phyloP scores from a whole-genome alignment of 208 protist species.

The Angomonas ambiguus region DNA sequence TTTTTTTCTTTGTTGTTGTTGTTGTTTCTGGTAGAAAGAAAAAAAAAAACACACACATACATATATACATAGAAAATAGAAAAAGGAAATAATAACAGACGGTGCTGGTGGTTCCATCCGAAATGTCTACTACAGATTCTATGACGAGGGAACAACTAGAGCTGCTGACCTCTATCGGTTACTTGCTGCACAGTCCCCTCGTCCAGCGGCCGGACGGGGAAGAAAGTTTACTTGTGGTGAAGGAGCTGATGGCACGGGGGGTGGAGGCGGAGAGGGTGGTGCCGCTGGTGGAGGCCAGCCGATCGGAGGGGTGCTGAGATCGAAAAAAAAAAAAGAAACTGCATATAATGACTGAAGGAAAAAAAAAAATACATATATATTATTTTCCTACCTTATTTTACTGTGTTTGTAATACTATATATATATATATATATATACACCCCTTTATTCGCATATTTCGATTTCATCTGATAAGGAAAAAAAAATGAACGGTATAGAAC shows the following conservation, averaged over 20 bases:
- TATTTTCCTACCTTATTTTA: conserved; percentile 16
- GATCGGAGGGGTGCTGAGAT: background rate
- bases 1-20: background rate
- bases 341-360: background rate
- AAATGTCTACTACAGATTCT: too few relatives aligned
- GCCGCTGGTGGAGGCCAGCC: conserved; percentile 37
- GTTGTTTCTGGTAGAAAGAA: too few relatives aligned
- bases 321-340: background rate
- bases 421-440: background rate
- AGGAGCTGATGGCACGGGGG: conserved; percentile 49
- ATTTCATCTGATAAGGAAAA: conserved; percentile 12
- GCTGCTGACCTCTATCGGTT: conserved; percentile 54
- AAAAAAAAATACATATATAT: background rate
- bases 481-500: conserved; percentile 15
- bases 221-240: conserved; percentile 14
- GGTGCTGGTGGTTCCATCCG: too few relatives aligned
- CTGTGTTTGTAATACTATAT: conserved; percentile 3
- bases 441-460: background rate
- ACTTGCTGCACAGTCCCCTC: conserved; percentile 64
- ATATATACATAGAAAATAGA: background rate
- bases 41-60: background rate
- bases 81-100: too few relatives aligned
- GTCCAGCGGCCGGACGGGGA: conserved; percentile 15
- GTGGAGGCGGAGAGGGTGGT: conserved; percentile 64
- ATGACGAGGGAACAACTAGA: conserved; percentile 31